Evolutionary conservation across 495 filamentous ascomycete genomes (phyloP).

Genomic region (Daldinia concentrica): DNA sequence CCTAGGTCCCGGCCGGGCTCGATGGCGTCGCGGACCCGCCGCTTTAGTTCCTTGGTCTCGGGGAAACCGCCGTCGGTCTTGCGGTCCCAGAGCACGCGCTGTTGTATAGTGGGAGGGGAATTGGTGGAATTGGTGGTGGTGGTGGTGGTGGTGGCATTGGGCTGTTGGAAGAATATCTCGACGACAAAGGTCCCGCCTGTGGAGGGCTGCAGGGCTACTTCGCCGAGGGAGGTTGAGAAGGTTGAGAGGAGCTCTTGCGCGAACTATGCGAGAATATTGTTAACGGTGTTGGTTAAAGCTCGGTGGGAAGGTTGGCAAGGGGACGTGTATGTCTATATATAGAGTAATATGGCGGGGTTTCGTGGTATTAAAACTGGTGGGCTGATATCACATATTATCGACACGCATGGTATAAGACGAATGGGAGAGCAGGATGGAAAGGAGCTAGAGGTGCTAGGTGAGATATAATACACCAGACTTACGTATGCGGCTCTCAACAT

Average conservation of each 20-base stretch:
- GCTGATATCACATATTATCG: background rate
- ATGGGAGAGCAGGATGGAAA: conserved; percentile 12
- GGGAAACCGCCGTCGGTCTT: conserved; percentile 91
- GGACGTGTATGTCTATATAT: background rate
- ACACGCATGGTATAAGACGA: background rate
- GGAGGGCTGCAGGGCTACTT: conserved; percentile 86
- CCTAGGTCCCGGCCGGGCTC: conserved; percentile 80
- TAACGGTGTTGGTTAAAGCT: background rate
- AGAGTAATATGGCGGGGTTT: conserved; percentile 9
- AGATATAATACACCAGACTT: conserved; percentile 48
- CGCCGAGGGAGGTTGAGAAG: conserved; percentile 84
- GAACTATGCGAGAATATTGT: conserved; percentile 62
- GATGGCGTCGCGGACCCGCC: conserved; percentile 83
- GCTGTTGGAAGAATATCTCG: conserved; percentile 59
- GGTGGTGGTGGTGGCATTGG: conserved; percentile 14
- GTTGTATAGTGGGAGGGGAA: conserved; percentile 34
- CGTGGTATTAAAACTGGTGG: conserved; percentile 10
- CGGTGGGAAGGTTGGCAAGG: background rate
- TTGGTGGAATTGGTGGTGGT: background rate
- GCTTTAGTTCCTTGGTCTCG: conserved; percentile 90
- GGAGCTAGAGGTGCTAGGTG: conserved; percentile 13
- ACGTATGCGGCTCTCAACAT: conserved; percentile 87
- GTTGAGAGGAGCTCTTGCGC: conserved; percentile 98
- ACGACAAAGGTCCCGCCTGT: conserved; percentile 88
- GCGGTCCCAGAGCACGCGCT: conserved; percentile 80